A percentile compares a stretch with the other conserved stretches of the same genome.
phyloP scores from a whole-genome alignment of 2,329 filamentous ascomycete species.

The Sporothrix brasiliensis region DNA sequence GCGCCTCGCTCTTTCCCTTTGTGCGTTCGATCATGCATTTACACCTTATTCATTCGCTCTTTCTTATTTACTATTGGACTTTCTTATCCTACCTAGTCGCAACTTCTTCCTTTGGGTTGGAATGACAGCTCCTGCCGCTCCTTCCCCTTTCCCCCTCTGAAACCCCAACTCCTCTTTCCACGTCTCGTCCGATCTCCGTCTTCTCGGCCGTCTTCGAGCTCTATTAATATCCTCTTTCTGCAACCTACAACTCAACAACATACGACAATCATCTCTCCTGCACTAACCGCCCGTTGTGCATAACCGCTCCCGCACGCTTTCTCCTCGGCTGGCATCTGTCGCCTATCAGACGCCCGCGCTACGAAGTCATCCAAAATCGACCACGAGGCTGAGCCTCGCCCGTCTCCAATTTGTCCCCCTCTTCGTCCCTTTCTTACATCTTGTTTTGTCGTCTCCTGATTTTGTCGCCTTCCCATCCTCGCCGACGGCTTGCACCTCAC shows the following conservation, averaged over 20 bases:
- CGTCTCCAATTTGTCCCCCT: neutral
- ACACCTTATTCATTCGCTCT: neutral
- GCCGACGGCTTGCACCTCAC: neutral
- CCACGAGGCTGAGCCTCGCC: constrained; percentile 23
- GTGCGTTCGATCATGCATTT: neutral
- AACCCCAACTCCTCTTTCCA: neutral
- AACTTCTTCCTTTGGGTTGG: neutral
- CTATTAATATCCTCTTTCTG: neutral
- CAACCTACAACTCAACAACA: neutral
- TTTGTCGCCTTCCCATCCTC: neutral
- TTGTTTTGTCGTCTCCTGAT: neutral
- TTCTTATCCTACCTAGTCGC: neutral
- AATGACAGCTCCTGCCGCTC: neutral
- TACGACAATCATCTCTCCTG: neutral
- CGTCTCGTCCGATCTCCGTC: constrained; percentile 8
- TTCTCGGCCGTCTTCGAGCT: neutral
- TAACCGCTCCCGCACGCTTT: neutral
- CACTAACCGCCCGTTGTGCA: neutral
- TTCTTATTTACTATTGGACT: neutral
- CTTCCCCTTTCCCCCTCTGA: constrained; percentile 12
- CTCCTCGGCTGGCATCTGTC: neutral
- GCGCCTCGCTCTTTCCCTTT: constrained; percentile 18
- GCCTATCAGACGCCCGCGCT: neutral
- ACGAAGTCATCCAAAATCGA: neutral
- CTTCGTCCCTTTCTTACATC: neutral